Base-by-base conservation (phyloP, 805 yeast species). In the Metschnikowia amazonensis region DNA sequence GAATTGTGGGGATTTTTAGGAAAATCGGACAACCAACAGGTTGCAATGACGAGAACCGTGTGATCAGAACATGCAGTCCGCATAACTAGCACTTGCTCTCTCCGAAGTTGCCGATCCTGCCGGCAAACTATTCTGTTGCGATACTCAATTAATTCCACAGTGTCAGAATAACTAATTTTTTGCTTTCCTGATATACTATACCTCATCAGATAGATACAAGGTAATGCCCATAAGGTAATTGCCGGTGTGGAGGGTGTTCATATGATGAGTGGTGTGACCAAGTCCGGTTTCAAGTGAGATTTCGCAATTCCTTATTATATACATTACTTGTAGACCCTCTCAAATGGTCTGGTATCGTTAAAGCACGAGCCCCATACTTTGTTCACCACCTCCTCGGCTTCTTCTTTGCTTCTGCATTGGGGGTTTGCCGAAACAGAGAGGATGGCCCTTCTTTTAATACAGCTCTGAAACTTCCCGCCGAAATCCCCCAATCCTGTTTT, bases 271-370 rank as follows among this genome's bases (percentile, higher is more conserved):
- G 29, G 29, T 27, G 29, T 27, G 29, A 27, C n/a, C n/a, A n/a
- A n/a, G n/a, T n/a, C n/a, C n/a, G n/a, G n/a, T n/a, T n/a, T n/a
- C n/a, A n/a, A n/a, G n/a, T n/a, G n/a, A n/a, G 6, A n/a, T n/a
- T 6, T 28, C 25, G 23, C 32, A 9, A 24, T 9, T 35, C 38
- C 2, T 16, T 14, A 23, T 41, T 39, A 46, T 37, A 13, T 28
- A 38, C 42, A 42, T 61, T 66, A 85, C 49, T 89, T 75, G 62
- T 88, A 94, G 29, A 94, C 90, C 59, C 87, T 83, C 57, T 94
- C 98, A 65, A 89, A 94, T 1, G 99, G 99, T 58, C 99, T 74
- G 1, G 98, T 92, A 60, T 94, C 99, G 58, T 82, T 84, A 62
- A 89, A 94, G 63, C 99, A 94, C 38, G 92, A 83, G 50, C 83